These are phyloP conservation scores for Trichoderma semiorbis DNA, from an alignment of 2,329 filamentous ascomycete species.

Conservation along the genomic window DNA sequence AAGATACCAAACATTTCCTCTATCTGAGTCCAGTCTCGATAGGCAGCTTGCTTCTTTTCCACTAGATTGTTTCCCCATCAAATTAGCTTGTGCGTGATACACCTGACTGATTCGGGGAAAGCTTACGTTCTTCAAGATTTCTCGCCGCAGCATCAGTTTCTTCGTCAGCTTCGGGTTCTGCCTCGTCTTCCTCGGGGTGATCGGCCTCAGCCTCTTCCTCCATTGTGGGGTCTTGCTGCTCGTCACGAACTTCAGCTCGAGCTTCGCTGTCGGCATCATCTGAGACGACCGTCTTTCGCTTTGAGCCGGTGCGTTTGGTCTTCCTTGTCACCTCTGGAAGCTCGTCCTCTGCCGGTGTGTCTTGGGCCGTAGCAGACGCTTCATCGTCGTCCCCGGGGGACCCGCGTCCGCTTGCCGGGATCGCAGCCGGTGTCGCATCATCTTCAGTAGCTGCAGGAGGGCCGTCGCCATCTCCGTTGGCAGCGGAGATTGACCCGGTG, in stretches of 20 bases:
- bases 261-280: constrained; percentile 29
- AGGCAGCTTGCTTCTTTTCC: constrained; percentile 73
- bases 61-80: constrained; percentile 44
- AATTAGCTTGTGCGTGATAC: constrained; percentile 22
- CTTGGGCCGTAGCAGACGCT: constrained; percentile 28
- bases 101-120: not conserved
- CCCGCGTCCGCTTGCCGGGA: constrained; percentile 38
- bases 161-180: constrained; percentile 53
- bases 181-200: constrained; percentile 54
- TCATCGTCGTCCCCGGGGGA: constrained; percentile 48
- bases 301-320: constrained; percentile 41
- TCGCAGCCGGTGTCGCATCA: constrained; percentile 29
- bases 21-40: constrained; percentile 74
- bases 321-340: constrained; percentile 36
- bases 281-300: constrained; percentile 33
- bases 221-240: constrained; percentile 32
- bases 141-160: constrained; percentile 56
- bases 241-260: constrained; percentile 33
- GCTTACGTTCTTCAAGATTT: constrained; percentile 64
- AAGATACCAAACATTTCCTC: constrained; percentile 88
- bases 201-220: constrained; percentile 43
- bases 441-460: constrained; percentile 34
- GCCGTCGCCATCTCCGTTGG: constrained; percentile 35
- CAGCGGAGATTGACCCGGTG: constrained; percentile 45
- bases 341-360: constrained; percentile 31